A percentile compares a stretch with the other conserved stretches of the same genome.
phyloP scores from a whole-genome alignment of 202 grass and related monocot species.

The Schoenoplectus triqueter region DNA sequence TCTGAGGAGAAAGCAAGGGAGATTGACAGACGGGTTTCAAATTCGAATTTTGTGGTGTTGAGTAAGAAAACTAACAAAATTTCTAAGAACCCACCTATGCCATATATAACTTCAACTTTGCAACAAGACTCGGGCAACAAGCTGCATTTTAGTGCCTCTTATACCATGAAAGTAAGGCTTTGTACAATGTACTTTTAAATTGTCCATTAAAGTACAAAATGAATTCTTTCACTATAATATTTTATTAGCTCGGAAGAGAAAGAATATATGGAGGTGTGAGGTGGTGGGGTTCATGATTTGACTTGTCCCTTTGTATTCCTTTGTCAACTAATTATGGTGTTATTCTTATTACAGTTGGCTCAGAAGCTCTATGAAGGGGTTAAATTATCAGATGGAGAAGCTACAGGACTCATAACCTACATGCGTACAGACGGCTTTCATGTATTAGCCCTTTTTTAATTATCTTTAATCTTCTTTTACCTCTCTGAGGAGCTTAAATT shows the following conservation, averaged over 20 bases:
- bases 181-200: constrained; percentile 22
- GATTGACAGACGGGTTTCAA: constrained; percentile 64
- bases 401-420: constrained; percentile 95
- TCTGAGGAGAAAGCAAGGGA: constrained; percentile 58
- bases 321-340: constrained; percentile 32
- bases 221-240: constrained; percentile 4
- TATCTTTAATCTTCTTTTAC: constrained; percentile 31
- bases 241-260: constrained; percentile 7
- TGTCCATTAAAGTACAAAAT: background rate
- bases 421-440: constrained; percentile 94
- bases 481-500: constrained; percentile 25
- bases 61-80: constrained; percentile 71
- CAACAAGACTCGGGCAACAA: constrained; percentile 94
- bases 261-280: background rate
- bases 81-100: constrained; percentile 77
- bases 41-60: constrained; percentile 69
- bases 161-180: constrained; percentile 92
- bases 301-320: constrained; percentile 30
- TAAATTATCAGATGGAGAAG: constrained; percentile 78
- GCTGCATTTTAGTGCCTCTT: constrained; percentile 62
- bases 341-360: constrained; percentile 70
- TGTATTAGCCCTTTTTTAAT: constrained; percentile 54
- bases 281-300: constrained; percentile 25
- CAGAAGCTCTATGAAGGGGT: constrained; percentile 95
- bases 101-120: constrained; percentile 96